These are phyloP conservation scores for Oryza australiensis DNA, from an alignment of 176 grass and related monocot genomes.

Conservation along the genomic window DNA sequence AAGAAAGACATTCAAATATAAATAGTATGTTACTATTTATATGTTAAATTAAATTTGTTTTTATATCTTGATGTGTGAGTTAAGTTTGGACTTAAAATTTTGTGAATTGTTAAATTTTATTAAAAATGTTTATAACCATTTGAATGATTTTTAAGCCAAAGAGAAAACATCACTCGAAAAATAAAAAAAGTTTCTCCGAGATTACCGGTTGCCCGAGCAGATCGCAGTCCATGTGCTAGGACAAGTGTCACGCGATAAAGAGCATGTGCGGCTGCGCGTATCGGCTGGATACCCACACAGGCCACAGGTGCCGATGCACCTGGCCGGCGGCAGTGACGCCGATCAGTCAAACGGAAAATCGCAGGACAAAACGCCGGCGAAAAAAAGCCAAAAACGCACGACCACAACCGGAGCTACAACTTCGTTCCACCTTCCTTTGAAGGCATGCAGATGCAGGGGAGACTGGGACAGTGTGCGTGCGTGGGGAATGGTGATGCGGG, in stretches of 20 bases:
- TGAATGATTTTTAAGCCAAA: no score
- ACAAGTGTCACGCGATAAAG: not conserved
- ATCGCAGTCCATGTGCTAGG: not conserved
- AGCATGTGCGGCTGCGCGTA: not conserved
- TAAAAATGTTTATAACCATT: no score
- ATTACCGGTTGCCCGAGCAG: not conserved
- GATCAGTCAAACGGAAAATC: constrained; percentile 10
- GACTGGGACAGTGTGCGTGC: not conserved
- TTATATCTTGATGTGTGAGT: no score
- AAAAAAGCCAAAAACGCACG: not conserved
- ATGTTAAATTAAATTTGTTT: no score
- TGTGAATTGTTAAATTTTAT: no score
- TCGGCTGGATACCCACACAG: not conserved
- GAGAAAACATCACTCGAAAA: no score
- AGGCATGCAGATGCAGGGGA: not conserved
- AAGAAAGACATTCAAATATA: no score
- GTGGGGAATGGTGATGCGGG: not conserved
- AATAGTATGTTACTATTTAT: no score
- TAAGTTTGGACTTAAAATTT: no score
- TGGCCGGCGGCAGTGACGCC: not conserved
- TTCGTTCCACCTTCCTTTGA: constrained; percentile 45
- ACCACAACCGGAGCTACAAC: constrained; percentile 12
- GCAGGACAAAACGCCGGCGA: not conserved
- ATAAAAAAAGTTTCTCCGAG: no score
- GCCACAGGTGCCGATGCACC: not conserved